Evolutionary conservation across 176 grass and related monocot genomes (phyloP).

Genomic region (Dendrocalamus sinicus): DNA sequence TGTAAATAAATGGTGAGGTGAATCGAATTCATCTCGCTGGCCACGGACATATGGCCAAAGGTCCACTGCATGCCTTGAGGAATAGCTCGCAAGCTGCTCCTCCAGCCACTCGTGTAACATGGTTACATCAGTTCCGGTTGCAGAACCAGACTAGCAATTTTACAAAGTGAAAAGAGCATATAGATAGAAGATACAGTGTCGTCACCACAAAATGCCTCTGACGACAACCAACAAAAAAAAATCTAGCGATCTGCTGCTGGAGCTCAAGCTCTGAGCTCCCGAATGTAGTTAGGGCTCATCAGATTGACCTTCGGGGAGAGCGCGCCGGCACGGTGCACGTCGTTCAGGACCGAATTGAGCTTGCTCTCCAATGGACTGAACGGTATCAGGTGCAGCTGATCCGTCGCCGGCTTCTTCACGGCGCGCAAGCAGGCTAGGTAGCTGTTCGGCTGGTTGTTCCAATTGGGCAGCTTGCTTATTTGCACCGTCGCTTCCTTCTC

Average conservation of each 20-base stretch:
- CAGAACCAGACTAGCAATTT: background rate
- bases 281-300: constrained; percentile 55
- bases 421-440: constrained; percentile 72
- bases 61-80: background rate
- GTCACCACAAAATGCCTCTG: constrained; percentile 7
- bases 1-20: constrained; percentile 20
- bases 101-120: constrained; percentile 16
- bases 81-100: background rate
- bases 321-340: background rate
- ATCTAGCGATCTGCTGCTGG: background rate
- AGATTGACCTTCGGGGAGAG: constrained; percentile 45
- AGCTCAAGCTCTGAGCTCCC: constrained; percentile 55
- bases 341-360: constrained; percentile 50
- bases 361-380: constrained; percentile 83
- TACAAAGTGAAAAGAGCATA: background rate
- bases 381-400: constrained; percentile 59
- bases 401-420: constrained; percentile 43
- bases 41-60: constrained; percentile 21
- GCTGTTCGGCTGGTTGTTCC: constrained; percentile 68
- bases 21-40: background rate
- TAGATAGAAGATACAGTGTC: constrained; percentile 16
- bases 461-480: constrained; percentile 65
- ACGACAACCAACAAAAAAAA: background rate
- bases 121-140: constrained; percentile 2
- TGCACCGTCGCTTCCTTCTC: constrained; percentile 68